Evolutionary conservation across 1,139 yeast genomes (phyloP), one percentile per base, ranked within the genome.

Genomic region (Suhomyces taliae): DNA sequence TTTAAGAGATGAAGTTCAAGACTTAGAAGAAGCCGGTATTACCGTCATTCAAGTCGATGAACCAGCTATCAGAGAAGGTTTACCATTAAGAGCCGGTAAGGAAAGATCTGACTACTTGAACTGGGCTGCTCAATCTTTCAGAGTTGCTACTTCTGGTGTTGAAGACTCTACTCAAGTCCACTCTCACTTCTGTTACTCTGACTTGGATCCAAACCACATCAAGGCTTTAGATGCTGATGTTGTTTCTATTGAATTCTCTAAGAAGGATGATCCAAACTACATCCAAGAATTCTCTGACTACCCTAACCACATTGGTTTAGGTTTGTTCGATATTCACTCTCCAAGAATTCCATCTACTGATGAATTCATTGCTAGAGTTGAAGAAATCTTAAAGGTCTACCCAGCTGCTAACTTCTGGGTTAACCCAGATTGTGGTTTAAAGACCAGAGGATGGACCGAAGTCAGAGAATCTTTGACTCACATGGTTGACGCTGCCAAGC

Each of bases 141-240:
- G 99, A 83, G 93, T 93, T 64, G 97, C 99, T 65, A 93, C 99
- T 61, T 91, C 98, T 59, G 98, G 97, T 79, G 99, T 93, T 59
- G 82, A 82, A 66, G 87, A 93, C 82, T 75, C 83, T 60, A 93
- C 99, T 65, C 99, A 93, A 81, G 90, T 93, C 74, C 99, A 93
- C 87, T 93, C 99, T 54, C 99, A 93, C 79, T 93, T 93, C 96
- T 93, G 99, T 81, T 93, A 93, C 90, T 93, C 99, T 54, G 99
- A 93, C 77, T 86, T 93, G 76, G 98, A 93, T 82, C 97, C 98
- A 72, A 89, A 88, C 84, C 98, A 93, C 78, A 93, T 93, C 81
- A 91, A 93, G 85, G 97, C 98, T 62, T 84, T 93, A 72, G 99
- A 93, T 75, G 99, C 99, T 64, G 99, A 93, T 78, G 99, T 93